Conservation (phyloP, 805 yeast species). For the Cyberlindnera xylosilytica region DNA sequence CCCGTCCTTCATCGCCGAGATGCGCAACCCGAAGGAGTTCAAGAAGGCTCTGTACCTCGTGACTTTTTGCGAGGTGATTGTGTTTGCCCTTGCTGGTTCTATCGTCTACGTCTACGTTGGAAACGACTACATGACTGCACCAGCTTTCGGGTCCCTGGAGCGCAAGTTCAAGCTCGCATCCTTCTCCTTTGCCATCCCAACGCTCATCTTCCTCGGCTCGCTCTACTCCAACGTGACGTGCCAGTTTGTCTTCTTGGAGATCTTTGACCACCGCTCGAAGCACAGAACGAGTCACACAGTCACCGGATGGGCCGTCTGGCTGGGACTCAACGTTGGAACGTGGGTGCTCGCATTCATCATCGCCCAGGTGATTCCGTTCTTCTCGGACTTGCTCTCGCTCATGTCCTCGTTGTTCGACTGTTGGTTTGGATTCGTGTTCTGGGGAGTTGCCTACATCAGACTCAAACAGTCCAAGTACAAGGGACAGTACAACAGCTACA, state of each 20-base stretch:
- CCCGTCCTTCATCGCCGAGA: constrained; percentile 59
- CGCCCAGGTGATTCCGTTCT: constrained; percentile 65
- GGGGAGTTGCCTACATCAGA: constrained; percentile 57
- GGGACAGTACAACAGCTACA: constrained; percentile 25
- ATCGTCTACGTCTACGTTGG: constrained; percentile 59
- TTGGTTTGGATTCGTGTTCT: constrained; percentile 63
- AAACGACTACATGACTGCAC: constrained; percentile 49
- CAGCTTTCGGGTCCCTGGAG: constrained; percentile 53
- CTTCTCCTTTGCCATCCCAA: constrained; percentile 60
- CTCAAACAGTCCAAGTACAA: constrained; percentile 36
- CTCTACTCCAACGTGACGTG: constrained; percentile 54
- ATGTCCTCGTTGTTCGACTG: constrained; percentile 64
- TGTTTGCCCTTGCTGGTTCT: constrained; percentile 54
- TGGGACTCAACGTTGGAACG: constrained; percentile 36
- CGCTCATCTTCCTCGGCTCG: constrained; percentile 53
- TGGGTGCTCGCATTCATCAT: constrained; percentile 57
- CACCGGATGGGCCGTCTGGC: constrained; percentile 54
- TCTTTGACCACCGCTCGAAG: constrained; percentile 39
- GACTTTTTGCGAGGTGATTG: constrained; percentile 45
- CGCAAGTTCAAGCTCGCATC: constrained; percentile 49
- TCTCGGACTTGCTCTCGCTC: constrained; percentile 51
- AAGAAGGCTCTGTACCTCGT: constrained; percentile 53
- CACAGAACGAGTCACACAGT: constrained; percentile 48
- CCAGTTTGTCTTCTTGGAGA: constrained; percentile 45
- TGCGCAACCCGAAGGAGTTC: constrained; percentile 56